Evolutionary conservation across 2,329 filamentous ascomycete genomes (phyloP), one percentile per base, ranked within the genome.

Genomic region (Dryadomyces sulphureus): DNA sequence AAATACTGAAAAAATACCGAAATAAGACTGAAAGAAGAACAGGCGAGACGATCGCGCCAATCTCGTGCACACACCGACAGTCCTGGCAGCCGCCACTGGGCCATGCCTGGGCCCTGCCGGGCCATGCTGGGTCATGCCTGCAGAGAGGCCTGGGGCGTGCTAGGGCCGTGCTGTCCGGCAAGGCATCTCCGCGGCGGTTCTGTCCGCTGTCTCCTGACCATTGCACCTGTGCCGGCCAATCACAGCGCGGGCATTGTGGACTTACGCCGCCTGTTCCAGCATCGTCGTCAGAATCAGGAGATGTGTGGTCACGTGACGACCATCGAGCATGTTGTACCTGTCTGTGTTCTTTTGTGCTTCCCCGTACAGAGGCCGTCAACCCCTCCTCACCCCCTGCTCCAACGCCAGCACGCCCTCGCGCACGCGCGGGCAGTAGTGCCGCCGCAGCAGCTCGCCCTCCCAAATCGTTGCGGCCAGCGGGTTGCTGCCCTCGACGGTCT

Each of bases 401-500:
- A 89, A 65, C 39, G 73, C 62, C 60, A 74, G 73, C 5, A 84
- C 67, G 1, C 81, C 82, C 56, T 94, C 86, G 53, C 86, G 73
- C 1, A 98, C 83, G 57, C 81, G 81, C 7, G 89, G 90, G 54
- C 84, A 88, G 60, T 84, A 98, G 65, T 98, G 92, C 54, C 75
- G 73, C 58, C 81, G 72, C 55, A 98, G 61, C 48, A 98, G 59
- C 65, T 96, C 92, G 0, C 86, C 88, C 60, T 96, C 92, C 92
- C 90, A 98, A 1, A 93, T 73, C 0, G 87, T 95, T 5, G 80
- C 78, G 0, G 89, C 84, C 62, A 92, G 94, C 1, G 90, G 88
- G 64, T 96, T 96, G 54, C 82, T 89, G 7, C 77, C 80, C 62
- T 95, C 90, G 4, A 93, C 75, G 52, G 81, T 84, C 24, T 73